Evolutionary conservation across 1,284 basidiomycete species (phyloP), one percentile per base, ranked within the genome.

Genomic region (Cryptococcus floricola): DNA sequence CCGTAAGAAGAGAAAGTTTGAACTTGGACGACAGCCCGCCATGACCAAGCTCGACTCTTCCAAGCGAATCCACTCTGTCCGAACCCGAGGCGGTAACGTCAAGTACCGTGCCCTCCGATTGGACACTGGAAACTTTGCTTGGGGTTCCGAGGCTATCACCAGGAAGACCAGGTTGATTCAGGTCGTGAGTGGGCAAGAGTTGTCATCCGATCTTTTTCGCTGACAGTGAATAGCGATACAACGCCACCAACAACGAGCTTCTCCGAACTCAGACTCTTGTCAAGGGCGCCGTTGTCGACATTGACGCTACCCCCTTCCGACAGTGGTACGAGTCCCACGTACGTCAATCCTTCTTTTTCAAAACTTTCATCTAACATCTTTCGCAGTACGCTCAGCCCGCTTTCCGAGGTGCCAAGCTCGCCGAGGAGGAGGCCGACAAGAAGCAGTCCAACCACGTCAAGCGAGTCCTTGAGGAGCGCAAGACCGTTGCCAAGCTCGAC

Each of bases 1-100:
- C 83, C 89, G 93, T 83, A 96, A 96, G 85, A 96, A 95, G 88
- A 86, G 92, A 87, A 95, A 95, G 82, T 95, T 95, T 81, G 92
- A 96, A 84, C 87, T 96, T 76, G 92, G 91, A 77, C 91, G 93
- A 78, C 93, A 96, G 79, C 82, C 93, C 58, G 94, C 93, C 64
- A 91, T 82, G 85, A 97, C 93, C 77, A 96, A 90, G 83, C 86
- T 97, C 66, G 68, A 71, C 67, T 91, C 92, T 56, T 75, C 87
- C 60, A 97, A 96, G 83, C 89, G 93, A 63, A 81, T 97, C 71
- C 93, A 95, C 82, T 84, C 85, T 52, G 92, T 97, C 63, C 90
- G 93, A 74, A 87, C 88, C 51, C 89, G 94, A 74, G 93, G 93
- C 68, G 93, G 93, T 56, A 96, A 92, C 83, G 65, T 84, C 79